phyloP scores from a whole-genome alignment of 306 rosid genomes.

The Spatholobus suberectus region DNA sequence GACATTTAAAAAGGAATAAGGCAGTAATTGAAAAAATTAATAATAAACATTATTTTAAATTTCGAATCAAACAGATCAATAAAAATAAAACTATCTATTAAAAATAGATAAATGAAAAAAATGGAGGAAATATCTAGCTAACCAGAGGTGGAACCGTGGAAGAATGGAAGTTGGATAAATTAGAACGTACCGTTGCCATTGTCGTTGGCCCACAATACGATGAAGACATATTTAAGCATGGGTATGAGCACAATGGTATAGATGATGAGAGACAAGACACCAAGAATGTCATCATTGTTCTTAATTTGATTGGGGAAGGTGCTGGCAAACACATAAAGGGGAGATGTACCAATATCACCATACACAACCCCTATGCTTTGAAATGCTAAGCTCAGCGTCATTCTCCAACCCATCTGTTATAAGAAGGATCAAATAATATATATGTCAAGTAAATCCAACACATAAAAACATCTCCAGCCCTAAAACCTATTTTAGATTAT shows the following conservation, averaged over 20 bases:
- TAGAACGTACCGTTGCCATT: conserved; percentile 69
- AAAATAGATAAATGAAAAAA: too few species aligned
- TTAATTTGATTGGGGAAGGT: conserved; percentile 51
- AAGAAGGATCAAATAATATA: too few species aligned
- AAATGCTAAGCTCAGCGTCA: conserved; percentile 70
- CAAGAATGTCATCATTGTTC: conserved; percentile 58
- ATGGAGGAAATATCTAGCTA: too few species aligned
- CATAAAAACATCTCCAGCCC: too few species aligned
- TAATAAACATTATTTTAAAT: background rate
- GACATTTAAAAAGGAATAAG: background rate
- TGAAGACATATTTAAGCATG: conserved; percentile 73
- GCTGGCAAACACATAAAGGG: conserved; percentile 69
- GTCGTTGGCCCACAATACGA: conserved; percentile 80
- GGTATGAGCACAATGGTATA: conserved; percentile 71
- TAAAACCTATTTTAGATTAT: too few species aligned
- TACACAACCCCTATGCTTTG: conserved; percentile 86
- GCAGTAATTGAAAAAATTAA: background rate
- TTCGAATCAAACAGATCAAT: background rate
- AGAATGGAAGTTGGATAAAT: background rate
- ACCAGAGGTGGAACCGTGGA: background rate
- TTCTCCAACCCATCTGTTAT: conserved; percentile 48
- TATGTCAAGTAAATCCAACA: too few species aligned
- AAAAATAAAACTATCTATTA: background rate
- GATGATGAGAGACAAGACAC: conserved; percentile 75
- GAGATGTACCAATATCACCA: conserved; percentile 94